These are phyloP conservation scores for Petunia axillaris DNA, from an alignment of 257 asterid species.

Conservation along the genomic window DNA sequence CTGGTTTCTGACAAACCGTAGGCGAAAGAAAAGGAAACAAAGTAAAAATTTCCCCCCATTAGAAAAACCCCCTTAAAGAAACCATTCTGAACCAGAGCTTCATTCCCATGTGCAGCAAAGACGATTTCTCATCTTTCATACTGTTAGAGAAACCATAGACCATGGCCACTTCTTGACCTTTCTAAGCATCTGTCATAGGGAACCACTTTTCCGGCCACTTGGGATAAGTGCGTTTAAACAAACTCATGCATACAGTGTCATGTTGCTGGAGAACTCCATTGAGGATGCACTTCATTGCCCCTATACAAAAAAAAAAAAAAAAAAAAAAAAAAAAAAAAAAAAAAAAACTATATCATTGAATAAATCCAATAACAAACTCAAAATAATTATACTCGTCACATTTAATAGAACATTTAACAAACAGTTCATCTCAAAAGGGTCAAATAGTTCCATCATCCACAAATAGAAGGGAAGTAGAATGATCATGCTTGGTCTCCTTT, in stretches of 20 bases:
- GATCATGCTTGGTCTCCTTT: not conserved
- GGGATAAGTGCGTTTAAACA: conserved; percentile 85
- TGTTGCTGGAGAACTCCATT: conserved; percentile 88
- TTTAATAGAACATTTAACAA: not conserved
- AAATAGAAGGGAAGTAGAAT: conserved; percentile 9
- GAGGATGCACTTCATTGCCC: conserved; percentile 88
- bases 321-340: not conserved
- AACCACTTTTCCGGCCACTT: conserved; percentile 90
- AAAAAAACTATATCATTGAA: not conserved
- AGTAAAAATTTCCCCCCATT: not conserved
- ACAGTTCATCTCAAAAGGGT: not conserved
- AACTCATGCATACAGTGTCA: conserved; percentile 91
- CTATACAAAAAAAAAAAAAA: conserved; percentile 37
- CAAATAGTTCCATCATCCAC: conserved; percentile 8
- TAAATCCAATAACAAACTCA: not conserved
- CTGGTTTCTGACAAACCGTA: not conserved
- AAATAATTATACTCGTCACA: not conserved
- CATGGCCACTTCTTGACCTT: not conserved
- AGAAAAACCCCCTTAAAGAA: conserved; percentile 20
- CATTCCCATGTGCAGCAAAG: conserved; percentile 54
- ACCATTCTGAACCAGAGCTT: conserved; percentile 72
- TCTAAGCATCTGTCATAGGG: conserved; percentile 58
- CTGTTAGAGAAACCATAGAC: not conserved
- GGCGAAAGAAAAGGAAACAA: not conserved
- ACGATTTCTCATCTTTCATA: conserved; percentile 21